These are phyloP conservation scores for Populus hybrid DNA, from an alignment of 441 rosid species.

Conservation along the genomic window DNA sequence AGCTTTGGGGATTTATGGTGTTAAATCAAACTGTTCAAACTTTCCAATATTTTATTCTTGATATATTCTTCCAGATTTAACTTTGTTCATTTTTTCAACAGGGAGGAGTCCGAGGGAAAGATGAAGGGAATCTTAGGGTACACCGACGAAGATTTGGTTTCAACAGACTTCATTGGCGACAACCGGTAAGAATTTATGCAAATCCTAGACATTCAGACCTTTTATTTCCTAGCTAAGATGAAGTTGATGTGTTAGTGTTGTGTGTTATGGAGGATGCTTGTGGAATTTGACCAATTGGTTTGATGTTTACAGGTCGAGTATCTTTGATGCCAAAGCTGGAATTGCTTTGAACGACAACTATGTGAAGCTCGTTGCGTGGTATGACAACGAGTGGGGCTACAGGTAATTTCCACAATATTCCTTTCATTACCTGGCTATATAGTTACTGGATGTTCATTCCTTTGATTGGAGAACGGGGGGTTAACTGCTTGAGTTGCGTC, in stretches of 20 bases:
- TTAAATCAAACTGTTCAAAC: neutral
- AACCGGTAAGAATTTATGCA: slow-evolving; percentile 25
- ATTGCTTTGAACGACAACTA: slow-evolving; percentile 47
- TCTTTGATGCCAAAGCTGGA: slow-evolving; percentile 65
- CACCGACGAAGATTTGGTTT: slow-evolving; percentile 53
- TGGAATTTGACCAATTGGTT: neutral
- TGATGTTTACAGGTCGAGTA: slow-evolving; percentile 43
- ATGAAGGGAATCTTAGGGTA: slow-evolving; percentile 65
- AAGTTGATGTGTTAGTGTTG: neutral
- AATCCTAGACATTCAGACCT: neutral
- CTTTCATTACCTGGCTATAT: too few relatives aligned
- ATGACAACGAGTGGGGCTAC: slow-evolving; percentile 62
- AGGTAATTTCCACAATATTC: slow-evolving; percentile 26
- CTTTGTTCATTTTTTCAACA: slow-evolving; percentile 2
- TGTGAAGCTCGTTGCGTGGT: slow-evolving; percentile 51
- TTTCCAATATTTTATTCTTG: neutral
- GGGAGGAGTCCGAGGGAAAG: slow-evolving; percentile 53
- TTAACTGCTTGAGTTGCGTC: neutral
- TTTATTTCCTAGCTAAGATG: neutral
- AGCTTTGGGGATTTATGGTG: neutral
- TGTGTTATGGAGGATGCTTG: too few relatives aligned
- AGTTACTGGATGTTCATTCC: neutral
- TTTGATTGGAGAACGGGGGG: neutral
- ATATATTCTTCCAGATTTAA: neutral
- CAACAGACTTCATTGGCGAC: slow-evolving; percentile 54